These are phyloP conservation scores for Dryadomyces quercus-mongolicae DNA, from an alignment of 2,329 filamentous ascomycete genomes.

Conservation along the genomic window DNA sequence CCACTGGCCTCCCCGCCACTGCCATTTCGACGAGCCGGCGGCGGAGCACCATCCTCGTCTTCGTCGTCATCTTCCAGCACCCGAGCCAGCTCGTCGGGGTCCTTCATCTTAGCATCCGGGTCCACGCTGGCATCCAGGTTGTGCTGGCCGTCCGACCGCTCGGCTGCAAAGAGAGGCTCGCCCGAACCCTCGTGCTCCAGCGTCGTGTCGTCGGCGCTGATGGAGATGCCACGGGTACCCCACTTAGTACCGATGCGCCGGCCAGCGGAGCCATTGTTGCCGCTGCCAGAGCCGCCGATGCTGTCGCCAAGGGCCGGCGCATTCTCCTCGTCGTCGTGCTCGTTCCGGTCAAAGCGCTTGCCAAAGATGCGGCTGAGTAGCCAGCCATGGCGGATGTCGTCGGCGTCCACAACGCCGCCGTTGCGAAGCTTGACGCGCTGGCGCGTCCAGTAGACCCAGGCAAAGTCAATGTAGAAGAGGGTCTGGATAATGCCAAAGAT, in stretches of 20 bases:
- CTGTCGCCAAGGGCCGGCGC: constrained; percentile 31
- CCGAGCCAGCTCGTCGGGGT: constrained; percentile 51
- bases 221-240: constrained; percentile 52
- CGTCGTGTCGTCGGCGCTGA: constrained; percentile 52
- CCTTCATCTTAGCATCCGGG: constrained; percentile 53
- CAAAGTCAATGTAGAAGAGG: constrained; percentile 82
- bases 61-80: constrained; percentile 39
- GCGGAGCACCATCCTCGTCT: constrained; percentile 32
- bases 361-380: constrained; percentile 69
- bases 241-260: constrained; percentile 45
- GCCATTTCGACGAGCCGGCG: constrained; percentile 2
- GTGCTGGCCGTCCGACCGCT: constrained; percentile 25
- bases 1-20: constrained; percentile 2
- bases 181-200: constrained; percentile 34
- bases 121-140: constrained; percentile 36
- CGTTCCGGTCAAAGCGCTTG: constrained; percentile 37
- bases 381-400: constrained; percentile 79
- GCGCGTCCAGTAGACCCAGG: constrained; percentile 90
- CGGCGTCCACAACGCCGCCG: constrained; percentile 79
- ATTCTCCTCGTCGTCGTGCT: constrained; percentile 44
- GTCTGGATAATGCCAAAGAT: constrained; percentile 86
- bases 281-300: constrained; percentile 13
- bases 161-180: constrained; percentile 11
- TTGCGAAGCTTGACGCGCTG: constrained; percentile 87
- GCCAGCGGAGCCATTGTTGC: constrained; percentile 46